Conservation (phyloP, 2,329 filamentous ascomycete genomes). For the Seiridium unicorne region DNA sequence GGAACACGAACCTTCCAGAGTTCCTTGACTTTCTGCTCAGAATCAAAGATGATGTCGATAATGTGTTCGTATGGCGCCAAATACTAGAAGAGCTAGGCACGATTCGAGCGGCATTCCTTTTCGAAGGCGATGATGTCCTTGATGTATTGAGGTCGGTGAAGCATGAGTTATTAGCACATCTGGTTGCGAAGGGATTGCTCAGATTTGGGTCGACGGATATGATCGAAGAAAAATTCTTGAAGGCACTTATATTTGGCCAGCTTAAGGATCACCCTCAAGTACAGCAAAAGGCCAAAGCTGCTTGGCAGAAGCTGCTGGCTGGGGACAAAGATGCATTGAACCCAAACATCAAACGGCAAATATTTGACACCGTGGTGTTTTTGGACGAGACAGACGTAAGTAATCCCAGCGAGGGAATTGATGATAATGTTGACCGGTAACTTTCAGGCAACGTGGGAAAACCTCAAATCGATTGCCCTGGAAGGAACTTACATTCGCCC, state of each 20-base stretch:
- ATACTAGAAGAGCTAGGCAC: conserved; percentile 1
- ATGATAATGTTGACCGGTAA: not conserved
- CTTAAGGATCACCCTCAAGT: conserved; percentile 1
- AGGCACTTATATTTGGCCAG: not conserved
- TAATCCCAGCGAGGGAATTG: not conserved
- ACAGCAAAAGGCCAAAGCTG: not conserved
- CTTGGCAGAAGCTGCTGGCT: not conserved
- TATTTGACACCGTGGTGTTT: conserved; percentile 1
- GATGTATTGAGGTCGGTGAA: not conserved
- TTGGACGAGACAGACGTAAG: conserved; percentile 4
- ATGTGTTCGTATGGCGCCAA: conserved; percentile 5
- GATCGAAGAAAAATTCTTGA: not conserved
- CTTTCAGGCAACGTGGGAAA: not conserved
- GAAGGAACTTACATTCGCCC: conserved; percentile 1
- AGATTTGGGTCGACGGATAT: not conserved
- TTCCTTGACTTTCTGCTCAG: conserved; percentile 6
- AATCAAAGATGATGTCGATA: not conserved
- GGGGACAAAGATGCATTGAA: conserved; percentile 6
- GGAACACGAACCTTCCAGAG: not conserved
- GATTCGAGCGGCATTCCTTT: not conserved
- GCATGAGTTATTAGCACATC: not conserved
- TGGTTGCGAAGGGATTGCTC: not conserved
- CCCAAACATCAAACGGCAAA: conserved; percentile 3
- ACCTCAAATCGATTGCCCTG: not conserved
- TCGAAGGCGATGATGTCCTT: not conserved